phyloP scores from a whole-genome alignment of 768 basidiomycete genomes.

The Rhizopogon roseolus region DNA sequence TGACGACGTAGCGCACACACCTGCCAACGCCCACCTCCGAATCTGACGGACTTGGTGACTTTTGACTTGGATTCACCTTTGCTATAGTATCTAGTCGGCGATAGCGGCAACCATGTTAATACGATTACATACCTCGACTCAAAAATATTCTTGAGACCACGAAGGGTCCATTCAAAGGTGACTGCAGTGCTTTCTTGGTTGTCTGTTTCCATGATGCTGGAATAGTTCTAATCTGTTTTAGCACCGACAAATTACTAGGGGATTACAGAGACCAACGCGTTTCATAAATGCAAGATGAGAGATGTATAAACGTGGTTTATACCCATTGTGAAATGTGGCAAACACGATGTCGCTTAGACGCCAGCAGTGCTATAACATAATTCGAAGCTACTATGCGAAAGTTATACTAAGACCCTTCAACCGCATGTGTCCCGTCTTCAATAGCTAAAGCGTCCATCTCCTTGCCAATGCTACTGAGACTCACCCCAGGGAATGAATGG shows the following conservation, averaged over 20 bases:
- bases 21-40: slow-evolving; percentile 77
- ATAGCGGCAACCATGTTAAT: neutral
- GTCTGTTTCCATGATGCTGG: slow-evolving; percentile 28
- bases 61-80: slow-evolving; percentile 78
- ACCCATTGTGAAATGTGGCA: neutral
- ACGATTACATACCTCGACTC: slow-evolving; percentile 50
- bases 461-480: slow-evolving; percentile 11
- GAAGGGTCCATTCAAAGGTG: slow-evolving; percentile 76
- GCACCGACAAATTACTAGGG: neutral
- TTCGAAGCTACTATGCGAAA: neutral
- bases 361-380: neutral
- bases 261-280: too few species aligned
- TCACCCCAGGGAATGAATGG: slow-evolving; percentile 16
- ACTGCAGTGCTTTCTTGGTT: slow-evolving; percentile 50
- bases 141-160: slow-evolving; percentile 65
- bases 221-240: neutral
- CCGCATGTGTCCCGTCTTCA: neutral
- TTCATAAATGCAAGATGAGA: neutral
- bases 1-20: slow-evolving; percentile 27
- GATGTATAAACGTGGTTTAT: neutral
- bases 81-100: slow-evolving; percentile 22
- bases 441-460: neutral
- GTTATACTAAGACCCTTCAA: neutral
- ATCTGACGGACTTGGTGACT: slow-evolving; percentile 69
- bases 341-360: neutral